Base-by-base conservation (phyloP, 345 rosid species). In the Triadica sebifera region DNA sequence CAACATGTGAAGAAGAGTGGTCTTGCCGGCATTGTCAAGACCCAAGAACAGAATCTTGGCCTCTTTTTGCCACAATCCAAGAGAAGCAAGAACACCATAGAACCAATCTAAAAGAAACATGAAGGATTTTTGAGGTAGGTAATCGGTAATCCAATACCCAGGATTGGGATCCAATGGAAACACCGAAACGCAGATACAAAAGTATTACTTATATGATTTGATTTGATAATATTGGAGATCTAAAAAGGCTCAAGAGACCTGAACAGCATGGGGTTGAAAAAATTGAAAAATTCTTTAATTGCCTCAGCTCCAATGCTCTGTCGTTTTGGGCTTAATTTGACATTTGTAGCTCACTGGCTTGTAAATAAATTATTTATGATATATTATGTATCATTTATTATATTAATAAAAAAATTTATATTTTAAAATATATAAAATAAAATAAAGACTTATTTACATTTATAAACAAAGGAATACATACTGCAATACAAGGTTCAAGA, bases 1-100 rank as follows among this genome's bases (percentile, higher is more conserved):
- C 74, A 80, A 68, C 83, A 80, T 80, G 67, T 80, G 83, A 69
- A 76, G 83, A 47, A 80, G 83, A 34, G 80, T 80, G 41, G 83
- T 76, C 70, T 80, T 80, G 74, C 83, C 83, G 39, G 83, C 83
- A 68, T 80, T 80, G 34, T 76, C 83, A 20, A 80, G 80, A 20
- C 80, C 83, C 60, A 80, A 47, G 64, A 80, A 80, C n/a, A 80
- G 80, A 72, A 76, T 76, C 77, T 80, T 80, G 38, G 83, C 80
- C 74, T 76, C 83, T 34, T 80, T 80, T 57, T 80, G 83, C 83
- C 83, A 80, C 12, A 76, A 56, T 47, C 83, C 83, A 29, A 76
- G 80, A 67, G 83, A 80, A 34, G 83, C 83, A 69, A 80, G 83
- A 67, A 80, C 75, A 24, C 83, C 83, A 29, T 80, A 80, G 52